Conservation (phyloP, 2,329 filamentous ascomycete species). For the Beauveria sp. region DNA sequence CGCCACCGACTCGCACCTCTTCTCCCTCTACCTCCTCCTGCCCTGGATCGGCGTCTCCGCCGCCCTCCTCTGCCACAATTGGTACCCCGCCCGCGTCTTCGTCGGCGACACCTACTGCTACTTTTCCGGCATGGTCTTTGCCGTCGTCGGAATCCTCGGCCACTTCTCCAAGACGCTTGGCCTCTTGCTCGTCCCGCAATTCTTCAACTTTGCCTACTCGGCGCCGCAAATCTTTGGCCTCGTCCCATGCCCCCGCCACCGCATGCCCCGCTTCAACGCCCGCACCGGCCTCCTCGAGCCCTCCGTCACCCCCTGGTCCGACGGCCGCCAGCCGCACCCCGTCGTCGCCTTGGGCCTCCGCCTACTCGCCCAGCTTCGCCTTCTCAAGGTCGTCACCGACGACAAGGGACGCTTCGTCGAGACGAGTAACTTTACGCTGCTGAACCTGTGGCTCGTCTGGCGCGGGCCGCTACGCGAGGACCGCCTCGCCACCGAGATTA, state of each 20-base stretch:
- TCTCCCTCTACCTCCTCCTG: conserved; percentile 89
- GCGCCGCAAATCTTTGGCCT: conserved; percentile 84
- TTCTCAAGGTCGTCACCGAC: conserved; percentile 63
- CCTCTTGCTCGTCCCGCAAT: conserved; percentile 83
- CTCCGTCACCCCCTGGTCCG: conserved; percentile 68
- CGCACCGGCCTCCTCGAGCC: conserved; percentile 79
- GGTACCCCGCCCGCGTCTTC: conserved; percentile 92
- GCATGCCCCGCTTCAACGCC: conserved; percentile 81
- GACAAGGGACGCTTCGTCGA: conserved; percentile 64
- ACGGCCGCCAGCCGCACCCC: conserved; percentile 58
- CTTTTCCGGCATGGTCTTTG: conserved; percentile 98
- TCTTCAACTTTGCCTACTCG: conserved; percentile 95
- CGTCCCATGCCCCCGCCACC: conserved; percentile 86
- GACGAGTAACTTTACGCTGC: conserved; percentile 82
- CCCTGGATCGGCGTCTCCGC: conserved; percentile 90
- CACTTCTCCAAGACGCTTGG: conserved; percentile 97
- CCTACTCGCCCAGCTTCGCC: conserved; percentile 57
- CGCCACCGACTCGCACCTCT: conserved; percentile 89
- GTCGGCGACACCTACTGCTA: conserved; percentile 99
- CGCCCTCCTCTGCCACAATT: conserved; percentile 84
- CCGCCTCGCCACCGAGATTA: conserved; percentile 69
- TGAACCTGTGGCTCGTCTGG: conserved; percentile 96
- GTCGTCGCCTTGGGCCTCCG: conserved; percentile 57
- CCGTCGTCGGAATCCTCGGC: conserved; percentile 89
- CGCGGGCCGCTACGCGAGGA: conserved; percentile 87